phyloP scores from a whole-genome alignment of 805 yeast genomes.

The Debaryomyces castellii region DNA sequence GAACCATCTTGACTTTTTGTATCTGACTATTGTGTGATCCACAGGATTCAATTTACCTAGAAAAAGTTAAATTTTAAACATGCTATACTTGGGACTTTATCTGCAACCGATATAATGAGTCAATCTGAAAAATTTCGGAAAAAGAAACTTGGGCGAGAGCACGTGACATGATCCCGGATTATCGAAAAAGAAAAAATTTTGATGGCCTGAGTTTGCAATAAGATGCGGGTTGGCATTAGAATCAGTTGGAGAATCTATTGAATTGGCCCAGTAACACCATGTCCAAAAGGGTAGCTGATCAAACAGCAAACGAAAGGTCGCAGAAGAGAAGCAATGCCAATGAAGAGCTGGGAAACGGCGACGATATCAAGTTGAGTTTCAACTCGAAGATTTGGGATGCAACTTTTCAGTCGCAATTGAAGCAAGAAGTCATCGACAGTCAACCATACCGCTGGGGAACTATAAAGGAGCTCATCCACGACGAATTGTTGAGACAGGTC shows the following conservation, averaged over 20 bases:
- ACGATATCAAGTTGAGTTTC: conserved; percentile 43
- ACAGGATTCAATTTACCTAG: not conserved
- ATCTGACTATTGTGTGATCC: not conserved
- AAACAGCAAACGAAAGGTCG: not conserved
- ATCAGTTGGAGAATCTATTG: too few species aligned
- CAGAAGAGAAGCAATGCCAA: conserved; percentile 3
- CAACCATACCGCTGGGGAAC: conserved; percentile 92
- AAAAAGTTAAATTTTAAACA: not conserved
- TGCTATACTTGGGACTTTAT: not conserved
- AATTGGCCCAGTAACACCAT: not conserved
- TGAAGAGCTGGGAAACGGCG: conserved; percentile 16
- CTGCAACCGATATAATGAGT: not conserved
- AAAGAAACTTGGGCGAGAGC: not conserved
- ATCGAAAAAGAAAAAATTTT: not conserved
- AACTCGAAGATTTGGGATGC: conserved; percentile 49
- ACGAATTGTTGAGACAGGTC: conserved; percentile 72
- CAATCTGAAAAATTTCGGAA: conserved; percentile 2
- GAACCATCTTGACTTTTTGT: conserved; percentile 10
- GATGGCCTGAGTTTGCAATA: conserved; percentile 7
- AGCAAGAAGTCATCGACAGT: conserved; percentile 48
- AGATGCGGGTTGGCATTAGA: not conserved
- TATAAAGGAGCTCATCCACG: conserved; percentile 70
- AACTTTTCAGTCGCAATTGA: conserved; percentile 38
- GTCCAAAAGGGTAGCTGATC: conserved; percentile 2
- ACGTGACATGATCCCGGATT: not conserved